These are phyloP conservation scores for Flaveria floridana DNA, from an alignment of 140 eudicot genomes.

Conservation along the genomic window DNA sequence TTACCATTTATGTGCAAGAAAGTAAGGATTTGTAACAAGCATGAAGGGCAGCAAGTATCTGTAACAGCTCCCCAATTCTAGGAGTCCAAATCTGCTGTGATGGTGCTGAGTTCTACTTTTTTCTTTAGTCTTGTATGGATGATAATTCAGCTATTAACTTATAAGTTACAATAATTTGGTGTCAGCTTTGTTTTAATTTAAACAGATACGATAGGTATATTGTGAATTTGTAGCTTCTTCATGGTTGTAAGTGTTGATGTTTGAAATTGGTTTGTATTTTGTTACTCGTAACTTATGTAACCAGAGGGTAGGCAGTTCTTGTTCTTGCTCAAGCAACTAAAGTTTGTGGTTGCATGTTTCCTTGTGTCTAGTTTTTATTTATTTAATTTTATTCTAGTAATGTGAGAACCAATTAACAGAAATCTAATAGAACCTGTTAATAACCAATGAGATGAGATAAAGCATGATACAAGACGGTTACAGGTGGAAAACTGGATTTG, in stretches of 20 bases:
- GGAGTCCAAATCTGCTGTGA: slow-evolving; percentile 23
- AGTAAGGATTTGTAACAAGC: slow-evolving; percentile 35
- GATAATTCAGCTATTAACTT: slow-evolving; percentile 27
- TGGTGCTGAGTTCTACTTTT: slow-evolving; percentile 25
- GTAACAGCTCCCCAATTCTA: slow-evolving; percentile 21
- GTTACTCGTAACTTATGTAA: neutral
- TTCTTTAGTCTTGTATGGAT: slow-evolving; percentile 27
- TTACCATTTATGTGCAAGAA: slow-evolving; percentile 33
- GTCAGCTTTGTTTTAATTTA: slow-evolving; percentile 33
- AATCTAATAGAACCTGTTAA: no score
- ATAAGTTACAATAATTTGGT: slow-evolving; percentile 41
- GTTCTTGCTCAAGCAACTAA: slow-evolving; percentile 5
- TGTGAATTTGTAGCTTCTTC: slow-evolving; percentile 28
- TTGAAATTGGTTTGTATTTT: slow-evolving; percentile 34
- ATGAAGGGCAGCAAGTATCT: slow-evolving; percentile 28
- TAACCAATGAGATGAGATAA: no score
- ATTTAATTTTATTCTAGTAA: neutral
- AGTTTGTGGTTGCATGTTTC: slow-evolving; percentile 14
- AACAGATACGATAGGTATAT: slow-evolving; percentile 31
- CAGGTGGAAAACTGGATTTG: no score
- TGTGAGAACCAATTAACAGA: no score
- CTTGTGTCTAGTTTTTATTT: neutral
- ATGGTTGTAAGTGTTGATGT: slow-evolving; percentile 27
- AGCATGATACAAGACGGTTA: no score
- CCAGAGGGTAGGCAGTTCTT: neutral